Percentiles rank a stretch among this genome's conserved stretches.
Conservation (phyloP, 148 eudicot species). For the Rhododendron vialii region DNA sequence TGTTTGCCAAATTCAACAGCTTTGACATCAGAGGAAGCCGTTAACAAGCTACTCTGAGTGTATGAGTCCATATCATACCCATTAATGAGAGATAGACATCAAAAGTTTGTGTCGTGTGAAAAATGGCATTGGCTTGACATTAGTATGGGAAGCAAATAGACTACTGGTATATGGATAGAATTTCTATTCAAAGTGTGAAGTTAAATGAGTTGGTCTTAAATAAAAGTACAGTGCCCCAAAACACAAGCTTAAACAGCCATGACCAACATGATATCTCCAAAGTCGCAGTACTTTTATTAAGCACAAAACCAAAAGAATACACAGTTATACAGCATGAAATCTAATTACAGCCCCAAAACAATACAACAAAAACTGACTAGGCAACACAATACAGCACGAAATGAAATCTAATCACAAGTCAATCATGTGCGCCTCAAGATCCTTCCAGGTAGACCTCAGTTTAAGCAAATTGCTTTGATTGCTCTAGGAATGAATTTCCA, state of each 20-base stretch:
- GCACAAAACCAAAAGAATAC: too few species aligned
- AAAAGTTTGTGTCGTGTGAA: slow-evolving; percentile 5
- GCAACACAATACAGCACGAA: neutral
- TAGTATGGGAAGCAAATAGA: neutral
- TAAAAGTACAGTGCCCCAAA: neutral
- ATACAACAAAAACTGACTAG: too few species aligned
- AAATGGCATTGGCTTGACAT: neutral
- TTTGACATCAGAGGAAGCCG: slow-evolving; percentile 35
- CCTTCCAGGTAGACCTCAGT: neutral
- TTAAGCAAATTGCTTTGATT: neutral
- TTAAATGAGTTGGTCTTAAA: too few species aligned
- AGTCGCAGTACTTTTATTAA: too few species aligned
- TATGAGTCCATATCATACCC: slow-evolving; percentile 47
- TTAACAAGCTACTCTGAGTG: slow-evolving; percentile 48
- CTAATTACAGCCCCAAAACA: too few species aligned
- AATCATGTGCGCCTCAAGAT: neutral
- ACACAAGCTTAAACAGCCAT: neutral
- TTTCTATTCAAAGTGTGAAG: neutral
- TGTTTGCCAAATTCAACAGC: slow-evolving; percentile 36
- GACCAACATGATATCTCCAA: neutral
- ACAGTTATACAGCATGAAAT: too few species aligned
- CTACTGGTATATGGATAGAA: neutral
- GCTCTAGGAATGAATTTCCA: neutral
- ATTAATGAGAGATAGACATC: slow-evolving; percentile 13
- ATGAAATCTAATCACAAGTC: neutral